Evolutionary conservation across 192 early-diverging fungal species (phyloP).

Genomic region (Paraglomus occultum): DNA sequence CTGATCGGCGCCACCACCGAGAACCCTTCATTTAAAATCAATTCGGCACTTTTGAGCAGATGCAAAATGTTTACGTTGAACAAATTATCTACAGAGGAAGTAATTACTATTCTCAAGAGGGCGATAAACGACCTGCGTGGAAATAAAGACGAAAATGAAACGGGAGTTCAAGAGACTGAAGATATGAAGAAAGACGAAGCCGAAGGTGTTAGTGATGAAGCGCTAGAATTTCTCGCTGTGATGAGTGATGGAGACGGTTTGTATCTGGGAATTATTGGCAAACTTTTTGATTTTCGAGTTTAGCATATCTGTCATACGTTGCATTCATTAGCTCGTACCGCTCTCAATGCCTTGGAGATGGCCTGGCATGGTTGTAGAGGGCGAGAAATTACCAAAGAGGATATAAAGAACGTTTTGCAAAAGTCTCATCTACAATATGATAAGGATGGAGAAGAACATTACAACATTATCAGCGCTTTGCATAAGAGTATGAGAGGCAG

Average conservation of each 20-base stretch:
- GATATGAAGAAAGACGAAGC: no score
- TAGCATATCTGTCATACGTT: no score
- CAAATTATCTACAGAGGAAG: conserved; percentile 56
- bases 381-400: conserved; percentile 46
- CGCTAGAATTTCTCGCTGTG: conserved; percentile 51
- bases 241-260: conserved; percentile 80
- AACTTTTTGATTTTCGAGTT: background rate
- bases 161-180: conserved; percentile 13
- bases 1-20: conserved; percentile 77
- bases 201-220: conserved; percentile 37
- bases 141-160: conserved; percentile 27
- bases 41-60: conserved; percentile 74
- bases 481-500: conserved; percentile 88
- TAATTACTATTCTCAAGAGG: conserved; percentile 59
- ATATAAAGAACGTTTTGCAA: conserved; percentile 70
- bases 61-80: conserved; percentile 77
- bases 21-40: conserved; percentile 84
- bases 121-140: conserved; percentile 40
- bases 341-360: conserved; percentile 66
- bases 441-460: conserved; percentile 83
- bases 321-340: conserved; percentile 50
- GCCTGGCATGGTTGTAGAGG: conserved; percentile 40
- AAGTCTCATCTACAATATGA: conserved; percentile 82
- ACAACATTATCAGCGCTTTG: conserved; percentile 85
- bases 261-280: background rate